These are phyloP conservation scores for Aspergillus ruber DNA, from an alignment of 2,329 filamentous ascomycete genomes.

Conservation along the genomic window DNA sequence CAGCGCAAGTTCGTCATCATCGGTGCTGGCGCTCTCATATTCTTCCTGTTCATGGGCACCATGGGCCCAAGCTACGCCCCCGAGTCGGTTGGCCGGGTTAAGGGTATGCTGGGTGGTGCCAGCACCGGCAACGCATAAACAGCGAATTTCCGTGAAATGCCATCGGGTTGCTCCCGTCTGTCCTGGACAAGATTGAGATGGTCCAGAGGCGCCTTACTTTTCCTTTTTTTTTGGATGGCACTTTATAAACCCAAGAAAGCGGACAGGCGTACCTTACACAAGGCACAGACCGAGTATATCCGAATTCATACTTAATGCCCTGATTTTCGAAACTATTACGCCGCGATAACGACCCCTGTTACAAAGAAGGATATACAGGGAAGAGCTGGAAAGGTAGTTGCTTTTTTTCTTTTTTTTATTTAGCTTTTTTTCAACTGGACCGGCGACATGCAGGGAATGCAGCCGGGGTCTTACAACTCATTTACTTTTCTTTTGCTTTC, in stretches of 20 bases:
- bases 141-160: neutral
- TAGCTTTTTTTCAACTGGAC: constrained; percentile 10
- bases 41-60: constrained; percentile 61
- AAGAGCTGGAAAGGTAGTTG: constrained; percentile 1
- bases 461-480: constrained; percentile 16
- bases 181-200: neutral
- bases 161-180: neutral
- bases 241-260: neutral
- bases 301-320: neutral
- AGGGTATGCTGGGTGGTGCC: constrained; percentile 31
- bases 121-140: constrained; percentile 27
- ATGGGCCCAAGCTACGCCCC: constrained; percentile 51
- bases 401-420: constrained; percentile 1
- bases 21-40: constrained; percentile 56
- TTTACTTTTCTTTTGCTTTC: constrained; percentile 3
- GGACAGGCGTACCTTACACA: neutral
- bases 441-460: constrained; percentile 32
- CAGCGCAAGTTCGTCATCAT: constrained; percentile 73
- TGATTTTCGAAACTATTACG: neutral
- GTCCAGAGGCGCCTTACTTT: neutral
- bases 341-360: constrained; percentile 10
- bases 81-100: constrained; percentile 27
- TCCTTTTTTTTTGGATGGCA: neutral
- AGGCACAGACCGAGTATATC: neutral
- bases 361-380: neutral